Evolutionary conservation across 352 stramenopile genomes (phyloP).

Genomic region (Phytophthora crassamura): DNA sequence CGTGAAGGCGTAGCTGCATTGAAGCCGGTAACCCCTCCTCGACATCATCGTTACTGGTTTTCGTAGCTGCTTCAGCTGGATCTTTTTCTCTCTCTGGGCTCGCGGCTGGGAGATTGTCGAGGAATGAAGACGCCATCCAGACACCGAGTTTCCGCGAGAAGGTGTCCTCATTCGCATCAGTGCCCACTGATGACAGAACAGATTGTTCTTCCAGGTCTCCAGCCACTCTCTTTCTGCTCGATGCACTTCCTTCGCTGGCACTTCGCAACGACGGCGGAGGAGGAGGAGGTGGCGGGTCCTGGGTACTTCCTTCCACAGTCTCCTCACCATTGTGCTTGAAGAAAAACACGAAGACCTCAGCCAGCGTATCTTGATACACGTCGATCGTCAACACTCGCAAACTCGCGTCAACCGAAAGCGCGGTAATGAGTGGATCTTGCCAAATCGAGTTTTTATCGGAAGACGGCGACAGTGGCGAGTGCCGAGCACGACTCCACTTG

Average conservation of each 20-base stretch:
- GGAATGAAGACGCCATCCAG: slow-evolving; percentile 65
- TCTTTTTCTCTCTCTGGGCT: slow-evolving; percentile 34
- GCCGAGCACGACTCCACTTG: slow-evolving; percentile 54
- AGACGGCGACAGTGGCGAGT: slow-evolving; percentile 41
- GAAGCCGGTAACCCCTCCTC: slow-evolving; percentile 50
- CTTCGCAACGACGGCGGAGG: slow-evolving; percentile 35
- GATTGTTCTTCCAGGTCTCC: slow-evolving; percentile 36
- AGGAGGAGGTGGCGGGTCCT: slow-evolving; percentile 18
- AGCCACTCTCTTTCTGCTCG: slow-evolving; percentile 21
- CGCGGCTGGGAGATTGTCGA: slow-evolving; percentile 45
- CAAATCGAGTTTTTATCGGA: slow-evolving; percentile 59
- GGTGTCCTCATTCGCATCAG: slow-evolving; percentile 40
- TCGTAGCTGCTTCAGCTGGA: slow-evolving; percentile 21
- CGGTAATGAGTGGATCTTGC: slow-evolving; percentile 76
- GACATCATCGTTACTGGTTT: slow-evolving; percentile 29
- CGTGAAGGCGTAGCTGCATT: slow-evolving; percentile 80
- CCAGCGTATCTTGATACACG: slow-evolving; percentile 79
- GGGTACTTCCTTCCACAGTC: slow-evolving; percentile 1
- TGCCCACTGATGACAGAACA: slow-evolving; percentile 39
- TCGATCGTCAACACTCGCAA: slow-evolving; percentile 79
- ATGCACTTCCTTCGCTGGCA: slow-evolving; percentile 35
- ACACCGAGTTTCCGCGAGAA: slow-evolving; percentile 62
- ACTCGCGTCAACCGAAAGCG: slow-evolving; percentile 72
- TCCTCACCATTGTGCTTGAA: slow-evolving; percentile 52
- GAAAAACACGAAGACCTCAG: slow-evolving; percentile 84